These are phyloP conservation scores for Aegilops sharonensis DNA, from an alignment of 176 grass and related monocot species.

Conservation along the genomic window DNA sequence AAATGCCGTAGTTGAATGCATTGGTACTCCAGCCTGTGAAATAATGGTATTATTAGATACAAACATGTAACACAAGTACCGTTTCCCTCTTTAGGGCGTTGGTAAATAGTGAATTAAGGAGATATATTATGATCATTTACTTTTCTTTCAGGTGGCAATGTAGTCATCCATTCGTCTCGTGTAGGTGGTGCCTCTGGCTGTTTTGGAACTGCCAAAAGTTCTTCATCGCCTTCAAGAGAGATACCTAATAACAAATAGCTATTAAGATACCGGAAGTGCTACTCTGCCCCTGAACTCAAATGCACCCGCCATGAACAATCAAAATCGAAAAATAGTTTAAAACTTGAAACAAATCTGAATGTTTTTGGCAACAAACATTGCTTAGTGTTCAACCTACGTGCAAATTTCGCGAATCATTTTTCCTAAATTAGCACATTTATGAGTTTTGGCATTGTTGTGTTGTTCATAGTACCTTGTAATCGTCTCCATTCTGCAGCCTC, in stretches of 20 bases:
- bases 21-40: conserved; percentile 72
- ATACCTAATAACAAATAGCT: conserved; percentile 49
- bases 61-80: conserved; percentile 12
- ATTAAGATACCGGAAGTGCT: not conserved
- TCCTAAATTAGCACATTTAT: not conserved
- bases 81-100: not conserved
- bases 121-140: conserved; percentile 39
- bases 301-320: not conserved
- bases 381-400: not conserved
- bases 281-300: not conserved
- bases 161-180: conserved; percentile 99
- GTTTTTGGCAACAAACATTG: not conserved
- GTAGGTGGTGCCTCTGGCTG: conserved; percentile 60
- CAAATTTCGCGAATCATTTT: not conserved
- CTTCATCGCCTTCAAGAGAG: conserved; percentile 89
- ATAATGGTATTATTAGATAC: conserved; percentile 5
- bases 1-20: conserved; percentile 90
- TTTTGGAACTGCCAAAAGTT: conserved; percentile 81
- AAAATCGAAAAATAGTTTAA: too few relatives aligned
- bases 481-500: conserved; percentile 97
- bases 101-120: conserved; percentile 9
- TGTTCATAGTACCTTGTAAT: conserved; percentile 53
- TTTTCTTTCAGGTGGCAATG: conserved; percentile 94
- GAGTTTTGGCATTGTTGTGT: not conserved
- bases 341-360: too few relatives aligned